These are phyloP conservation scores for Arabidopsis lyrata DNA, from an alignment of 441 rosid genomes.

Conservation along the genomic window DNA sequence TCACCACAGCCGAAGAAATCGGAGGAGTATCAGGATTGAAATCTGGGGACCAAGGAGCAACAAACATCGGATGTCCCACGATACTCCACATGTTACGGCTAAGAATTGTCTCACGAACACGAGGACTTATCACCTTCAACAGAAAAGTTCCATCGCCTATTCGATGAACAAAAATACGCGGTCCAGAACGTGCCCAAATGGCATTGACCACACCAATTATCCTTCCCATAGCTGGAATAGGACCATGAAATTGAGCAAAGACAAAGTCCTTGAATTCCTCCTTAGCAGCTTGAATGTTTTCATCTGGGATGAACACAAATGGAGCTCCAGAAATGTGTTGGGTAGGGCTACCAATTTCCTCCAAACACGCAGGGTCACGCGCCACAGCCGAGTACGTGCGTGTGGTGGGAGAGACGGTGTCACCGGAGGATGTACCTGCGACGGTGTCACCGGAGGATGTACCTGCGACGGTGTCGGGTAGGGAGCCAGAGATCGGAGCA, in stretches of 20 bases:
- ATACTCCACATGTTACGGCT: no score
- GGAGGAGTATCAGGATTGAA: no score
- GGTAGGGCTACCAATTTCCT: not conserved
- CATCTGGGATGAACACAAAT: not conserved
- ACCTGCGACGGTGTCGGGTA: no score
- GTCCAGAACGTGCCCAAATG: not conserved
- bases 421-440: no score
- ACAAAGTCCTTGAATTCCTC: not conserved
- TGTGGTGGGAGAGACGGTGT: no score
- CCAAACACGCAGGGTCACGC: not conserved
- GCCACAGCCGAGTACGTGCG: no score
- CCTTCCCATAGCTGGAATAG: not conserved
- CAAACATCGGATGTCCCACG: no score
- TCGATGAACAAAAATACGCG: not conserved
- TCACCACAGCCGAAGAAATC: no score
- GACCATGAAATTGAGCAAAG: not conserved
- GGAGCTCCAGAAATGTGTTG: fast-evolving
- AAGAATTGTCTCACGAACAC: not conserved
- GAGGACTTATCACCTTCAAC: not conserved
- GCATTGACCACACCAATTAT: not conserved
- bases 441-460: no score
- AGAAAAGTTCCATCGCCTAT: not conserved
- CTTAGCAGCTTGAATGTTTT: not conserved
- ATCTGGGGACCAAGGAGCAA: no score
- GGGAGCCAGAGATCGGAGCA: no score